Evolutionary conservation across 345 rosid species (phyloP).

Genomic region (Linum trigynum): DNA sequence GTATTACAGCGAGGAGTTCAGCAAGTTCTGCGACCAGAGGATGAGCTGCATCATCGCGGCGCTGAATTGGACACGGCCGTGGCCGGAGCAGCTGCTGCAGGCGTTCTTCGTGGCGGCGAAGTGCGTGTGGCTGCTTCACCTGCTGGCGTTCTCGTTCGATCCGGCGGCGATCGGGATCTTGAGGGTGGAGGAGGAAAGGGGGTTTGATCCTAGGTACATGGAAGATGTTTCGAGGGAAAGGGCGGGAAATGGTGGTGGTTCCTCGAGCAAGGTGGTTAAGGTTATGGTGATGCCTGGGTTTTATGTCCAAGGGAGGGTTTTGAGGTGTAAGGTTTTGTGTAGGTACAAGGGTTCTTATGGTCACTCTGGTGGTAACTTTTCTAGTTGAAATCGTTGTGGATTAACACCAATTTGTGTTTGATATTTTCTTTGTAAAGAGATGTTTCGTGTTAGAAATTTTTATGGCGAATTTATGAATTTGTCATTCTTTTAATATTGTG

Average conservation of each 20-base stretch:
- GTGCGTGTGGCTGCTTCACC: slow-evolving; percentile 90
- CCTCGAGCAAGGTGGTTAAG: slow-evolving; percentile 72
- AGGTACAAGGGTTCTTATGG: slow-evolving; percentile 31
- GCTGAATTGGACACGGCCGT: slow-evolving; percentile 71
- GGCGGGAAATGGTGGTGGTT: slow-evolving; percentile 38
- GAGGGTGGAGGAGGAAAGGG: slow-evolving; percentile 71
- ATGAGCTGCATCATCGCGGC: slow-evolving; percentile 79
- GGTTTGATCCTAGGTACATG: slow-evolving; percentile 67
- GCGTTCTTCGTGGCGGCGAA: slow-evolving; percentile 85
- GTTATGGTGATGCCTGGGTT: slow-evolving; percentile 94
- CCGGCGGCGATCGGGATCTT: slow-evolving; percentile 54
- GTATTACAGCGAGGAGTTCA: slow-evolving; percentile 84
- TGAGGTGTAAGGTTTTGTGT: slow-evolving; percentile 90
- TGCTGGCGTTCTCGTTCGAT: slow-evolving; percentile 83
- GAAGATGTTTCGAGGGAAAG: slow-evolving; percentile 70
- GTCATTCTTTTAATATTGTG: no score
- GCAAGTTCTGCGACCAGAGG: slow-evolving; percentile 92
- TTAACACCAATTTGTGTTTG: no score
- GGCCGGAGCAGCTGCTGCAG: slow-evolving; percentile 88
- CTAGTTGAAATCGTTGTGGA: no score
- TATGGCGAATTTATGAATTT: no score
- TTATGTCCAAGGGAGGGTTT: slow-evolving; percentile 65
- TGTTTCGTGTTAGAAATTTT: no score
- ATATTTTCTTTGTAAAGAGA: no score
- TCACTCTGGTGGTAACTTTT: not conserved